Conservation (phyloP, 2,329 filamentous ascomycete genomes). For the Cyclaneusma minus region DNA sequence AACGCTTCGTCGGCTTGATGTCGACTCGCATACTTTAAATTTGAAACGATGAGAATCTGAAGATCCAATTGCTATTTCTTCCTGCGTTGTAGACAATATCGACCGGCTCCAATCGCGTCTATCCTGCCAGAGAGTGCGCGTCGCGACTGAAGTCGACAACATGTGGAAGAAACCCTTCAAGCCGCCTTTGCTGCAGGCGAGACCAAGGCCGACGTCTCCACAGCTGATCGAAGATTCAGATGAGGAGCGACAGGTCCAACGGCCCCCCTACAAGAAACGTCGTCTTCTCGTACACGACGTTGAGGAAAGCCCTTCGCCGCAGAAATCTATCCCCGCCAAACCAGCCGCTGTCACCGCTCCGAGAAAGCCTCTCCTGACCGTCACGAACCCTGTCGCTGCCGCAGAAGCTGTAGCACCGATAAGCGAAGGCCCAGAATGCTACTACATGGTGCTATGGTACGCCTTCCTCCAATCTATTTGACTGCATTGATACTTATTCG, state of each 20-base stretch:
- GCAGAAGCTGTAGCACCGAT: background rate
- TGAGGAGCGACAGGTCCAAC: slow-evolving; percentile 7
- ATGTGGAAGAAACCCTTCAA: slow-evolving; percentile 16
- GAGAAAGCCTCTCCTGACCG: slow-evolving; percentile 15
- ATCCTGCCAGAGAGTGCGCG: no score
- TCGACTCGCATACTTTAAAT: no score
- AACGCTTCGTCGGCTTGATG: no score
- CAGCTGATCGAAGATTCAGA: slow-evolving; percentile 1
- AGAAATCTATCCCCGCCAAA: slow-evolving; percentile 4
- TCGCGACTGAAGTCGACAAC: background rate
- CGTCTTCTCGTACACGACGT: slow-evolving; percentile 13
- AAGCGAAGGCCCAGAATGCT: slow-evolving; percentile 10
- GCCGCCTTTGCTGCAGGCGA: slow-evolving; percentile 13
- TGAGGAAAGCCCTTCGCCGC: slow-evolving; percentile 9
- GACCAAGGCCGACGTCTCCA: slow-evolving; percentile 4
- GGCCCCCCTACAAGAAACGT: slow-evolving; percentile 13
- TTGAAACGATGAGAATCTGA: no score
- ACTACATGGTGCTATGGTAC: slow-evolving; percentile 19
- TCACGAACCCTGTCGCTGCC: slow-evolving; percentile 10
- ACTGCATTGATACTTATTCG: background rate
- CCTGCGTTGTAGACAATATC: no score
- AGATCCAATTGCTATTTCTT: no score
- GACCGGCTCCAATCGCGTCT: no score
- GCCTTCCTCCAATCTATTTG: background rate
- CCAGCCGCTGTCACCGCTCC: slow-evolving; percentile 12